phyloP scores from a whole-genome alignment of 2,329 filamentous ascomycete species.

The Colletotrichum zoysiae region DNA sequence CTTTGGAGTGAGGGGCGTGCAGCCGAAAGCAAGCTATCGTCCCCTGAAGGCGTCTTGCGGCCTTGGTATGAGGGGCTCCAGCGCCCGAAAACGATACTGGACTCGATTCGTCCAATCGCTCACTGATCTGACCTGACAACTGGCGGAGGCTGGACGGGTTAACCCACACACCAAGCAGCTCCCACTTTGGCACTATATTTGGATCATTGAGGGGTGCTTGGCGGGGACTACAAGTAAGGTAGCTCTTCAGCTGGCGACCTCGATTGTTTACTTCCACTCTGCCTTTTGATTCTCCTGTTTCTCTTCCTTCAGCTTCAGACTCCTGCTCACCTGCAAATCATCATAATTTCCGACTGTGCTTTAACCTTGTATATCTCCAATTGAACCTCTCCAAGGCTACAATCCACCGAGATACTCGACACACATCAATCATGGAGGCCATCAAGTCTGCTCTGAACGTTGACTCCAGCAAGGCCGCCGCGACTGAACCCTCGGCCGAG shows the following conservation, averaged over 20 bases:
- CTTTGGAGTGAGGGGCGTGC: slow-evolving; percentile 33
- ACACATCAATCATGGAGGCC: slow-evolving; percentile 54
- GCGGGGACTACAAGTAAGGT: slow-evolving; percentile 42
- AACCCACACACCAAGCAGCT: slow-evolving; percentile 30
- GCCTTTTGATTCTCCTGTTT: slow-evolving; percentile 27
- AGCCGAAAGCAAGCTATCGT: slow-evolving; percentile 39
- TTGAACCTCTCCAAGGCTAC: slow-evolving; percentile 4
- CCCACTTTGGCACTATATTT: slow-evolving; percentile 38
- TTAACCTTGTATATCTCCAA: slow-evolving; percentile 1
- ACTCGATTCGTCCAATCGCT: slow-evolving; percentile 27
- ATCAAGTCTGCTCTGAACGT: slow-evolving; percentile 59
- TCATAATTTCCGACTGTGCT: neutral
- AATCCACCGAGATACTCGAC: slow-evolving; percentile 4
- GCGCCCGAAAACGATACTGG: slow-evolving; percentile 27
- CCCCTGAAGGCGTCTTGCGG: slow-evolving; percentile 30
- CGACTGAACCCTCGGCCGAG: slow-evolving; percentile 71
- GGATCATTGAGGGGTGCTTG: slow-evolving; percentile 38
- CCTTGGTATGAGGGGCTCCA: slow-evolving; percentile 35
- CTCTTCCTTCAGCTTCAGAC: slow-evolving; percentile 4
- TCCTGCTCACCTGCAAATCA: neutral
- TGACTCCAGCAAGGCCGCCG: slow-evolving; percentile 50
- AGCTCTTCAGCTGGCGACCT: slow-evolving; percentile 22
- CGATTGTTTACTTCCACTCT: slow-evolving; percentile 27
- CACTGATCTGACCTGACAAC: slow-evolving; percentile 32
- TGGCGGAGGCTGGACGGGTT: slow-evolving; percentile 36